Conservation (phyloP, 2,329 filamentous ascomycete species). For the Ophiosphaerella narmari region DNA sequence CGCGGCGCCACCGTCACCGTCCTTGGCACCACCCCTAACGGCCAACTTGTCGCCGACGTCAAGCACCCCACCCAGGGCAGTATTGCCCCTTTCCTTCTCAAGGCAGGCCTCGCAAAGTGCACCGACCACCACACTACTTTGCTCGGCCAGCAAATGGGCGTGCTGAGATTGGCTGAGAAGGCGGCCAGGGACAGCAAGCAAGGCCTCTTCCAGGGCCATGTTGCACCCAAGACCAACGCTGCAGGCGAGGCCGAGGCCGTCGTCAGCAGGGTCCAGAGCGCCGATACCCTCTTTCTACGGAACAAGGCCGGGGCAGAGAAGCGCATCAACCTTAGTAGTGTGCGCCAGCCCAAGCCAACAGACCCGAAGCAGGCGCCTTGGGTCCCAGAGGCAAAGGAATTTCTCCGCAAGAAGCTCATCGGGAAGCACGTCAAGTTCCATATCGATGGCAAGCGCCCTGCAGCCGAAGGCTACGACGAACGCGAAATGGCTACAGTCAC, state of each 20-base stretch:
- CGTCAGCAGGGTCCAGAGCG: constrained; percentile 83
- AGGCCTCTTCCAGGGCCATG: constrained; percentile 81
- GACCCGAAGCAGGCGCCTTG: constrained; percentile 89
- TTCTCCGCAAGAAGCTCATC: constrained; percentile 88
- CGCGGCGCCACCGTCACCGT: constrained; percentile 81
- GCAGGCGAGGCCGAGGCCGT: constrained; percentile 75
- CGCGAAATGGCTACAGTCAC: constrained; percentile 91
- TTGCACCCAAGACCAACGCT: constrained; percentile 65
- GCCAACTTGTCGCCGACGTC: constrained; percentile 85
- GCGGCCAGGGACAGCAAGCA: constrained; percentile 76
- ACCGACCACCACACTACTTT: constrained; percentile 95
- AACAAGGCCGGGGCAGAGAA: constrained; percentile 86
- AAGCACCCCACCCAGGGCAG: constrained; percentile 83
- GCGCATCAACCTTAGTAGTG: constrained; percentile 88
- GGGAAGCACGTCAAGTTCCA: constrained; percentile 92
- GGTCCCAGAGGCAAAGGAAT: constrained; percentile 93
- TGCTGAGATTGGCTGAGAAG: constrained; percentile 84
- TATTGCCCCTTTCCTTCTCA: constrained; percentile 87
- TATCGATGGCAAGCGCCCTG: constrained; percentile 88
- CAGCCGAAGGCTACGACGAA: constrained; percentile 88
- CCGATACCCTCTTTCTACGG: constrained; percentile 85
- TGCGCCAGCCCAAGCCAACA: constrained; percentile 87
- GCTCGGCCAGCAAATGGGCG: constrained; percentile 85
- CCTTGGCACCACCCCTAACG: constrained; percentile 85
- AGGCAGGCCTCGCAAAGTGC: constrained; percentile 87